Base-by-base conservation (phyloP, 495 filamentous ascomycete species). In the Pyrenula aspistea region DNA sequence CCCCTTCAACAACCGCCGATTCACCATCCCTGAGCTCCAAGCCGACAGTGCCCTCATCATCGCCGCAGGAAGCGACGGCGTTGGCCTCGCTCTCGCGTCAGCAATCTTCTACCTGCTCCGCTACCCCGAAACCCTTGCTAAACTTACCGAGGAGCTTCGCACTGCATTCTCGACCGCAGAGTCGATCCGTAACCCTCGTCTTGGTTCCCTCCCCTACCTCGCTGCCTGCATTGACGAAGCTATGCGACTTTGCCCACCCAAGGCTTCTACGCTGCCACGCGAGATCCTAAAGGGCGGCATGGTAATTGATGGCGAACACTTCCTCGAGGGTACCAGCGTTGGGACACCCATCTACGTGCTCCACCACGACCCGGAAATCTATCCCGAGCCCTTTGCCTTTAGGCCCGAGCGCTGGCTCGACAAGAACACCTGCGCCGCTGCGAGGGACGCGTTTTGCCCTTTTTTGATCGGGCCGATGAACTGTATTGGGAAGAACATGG, bases 141-240 rank as follows among this genome's bases (percentile, higher is more conserved):
- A 60, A 23, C 56, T 78, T 2, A 55, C 55, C 10, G 19, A 64
- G 1, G 78, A 81, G 57, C 64, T 82, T 50, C 69, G 70, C 24
- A 24, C 23, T 10, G 59, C 62, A 10, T 83, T 77, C 53, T 52
- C 36, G 2, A 55, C 56, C 23, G 68, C 71, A 12, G 69, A 78
- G 1, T 79, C 80, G 49, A 61, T 65, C 2, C 57, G 58, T 1
- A 76, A 77, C 12, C 63, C 67, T 12, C 61, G 64, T n/a, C 63
- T 83, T 22, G 63, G 57, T 11, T 49, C 57, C 0, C 77, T 72
- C 56, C 21, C 58, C 48, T 84, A 81, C 55, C 65, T 83, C 0
- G 63, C 68, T 12, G 82, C 79, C 2, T 79, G 79, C 54, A 67
- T 83, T 52, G 74, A 84, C 49, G 84, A 87, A 58, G 67, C 78